Evolutionary conservation across 2,329 filamentous ascomycete species (phyloP).

Genomic region (Pyrenophora tritici-repentis): DNA sequence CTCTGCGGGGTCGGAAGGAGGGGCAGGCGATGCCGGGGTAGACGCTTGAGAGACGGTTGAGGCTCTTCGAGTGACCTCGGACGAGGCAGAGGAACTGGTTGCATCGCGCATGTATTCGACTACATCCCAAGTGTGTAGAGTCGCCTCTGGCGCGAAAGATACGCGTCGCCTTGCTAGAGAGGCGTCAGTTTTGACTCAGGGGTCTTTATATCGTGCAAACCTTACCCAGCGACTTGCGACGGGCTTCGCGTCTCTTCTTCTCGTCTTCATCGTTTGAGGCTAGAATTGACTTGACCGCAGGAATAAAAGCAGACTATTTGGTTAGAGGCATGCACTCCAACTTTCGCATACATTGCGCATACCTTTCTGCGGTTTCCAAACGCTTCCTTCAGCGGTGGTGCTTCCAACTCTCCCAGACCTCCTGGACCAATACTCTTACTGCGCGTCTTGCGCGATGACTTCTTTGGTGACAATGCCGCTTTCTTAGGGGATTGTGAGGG

Average conservation of each 20-base stretch:
- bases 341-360: slow-evolving; percentile 34
- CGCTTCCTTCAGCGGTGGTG: slow-evolving; percentile 72
- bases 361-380: slow-evolving; percentile 82
- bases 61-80: slow-evolving; percentile 74
- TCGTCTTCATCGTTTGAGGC: slow-evolving; percentile 63
- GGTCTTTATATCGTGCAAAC: not conserved
- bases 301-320: slow-evolving; percentile 52
- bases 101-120: slow-evolving; percentile 88
- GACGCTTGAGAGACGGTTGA: slow-evolving; percentile 61
- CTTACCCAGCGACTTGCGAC: slow-evolving; percentile 82
- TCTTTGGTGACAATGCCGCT: slow-evolving; percentile 20
- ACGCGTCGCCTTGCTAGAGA: slow-evolving; percentile 78
- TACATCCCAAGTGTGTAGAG: slow-evolving; percentile 94
- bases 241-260: slow-evolving; percentile 77
- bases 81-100: slow-evolving; percentile 72
- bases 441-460: slow-evolving; percentile 56
- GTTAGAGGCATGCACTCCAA: slow-evolving; percentile 20
- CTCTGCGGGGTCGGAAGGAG: slow-evolving; percentile 57
- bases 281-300: slow-evolving; percentile 59
- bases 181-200: slow-evolving; percentile 14
- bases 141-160: slow-evolving; percentile 96
- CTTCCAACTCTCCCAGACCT: slow-evolving; percentile 85
- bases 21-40: slow-evolving; percentile 34
- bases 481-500: slow-evolving; percentile 33
- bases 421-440: slow-evolving; percentile 97